phyloP scores from a whole-genome alignment of 2,329 filamentous ascomycete genomes.

The Clathrospora elynae region DNA sequence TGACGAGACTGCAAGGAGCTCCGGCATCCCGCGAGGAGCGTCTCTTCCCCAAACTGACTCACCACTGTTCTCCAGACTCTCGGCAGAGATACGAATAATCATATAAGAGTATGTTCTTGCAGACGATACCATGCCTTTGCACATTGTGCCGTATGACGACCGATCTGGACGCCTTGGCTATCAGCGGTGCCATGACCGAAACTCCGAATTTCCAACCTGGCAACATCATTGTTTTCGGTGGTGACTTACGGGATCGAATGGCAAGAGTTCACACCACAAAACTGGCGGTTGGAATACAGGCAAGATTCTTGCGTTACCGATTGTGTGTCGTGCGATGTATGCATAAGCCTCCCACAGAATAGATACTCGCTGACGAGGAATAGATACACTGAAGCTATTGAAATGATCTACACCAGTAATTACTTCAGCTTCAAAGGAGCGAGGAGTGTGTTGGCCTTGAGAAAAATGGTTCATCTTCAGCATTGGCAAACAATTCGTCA shows the following conservation, averaged over 20 bases:
- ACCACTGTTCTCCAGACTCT: neutral
- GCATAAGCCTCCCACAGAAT: neutral
- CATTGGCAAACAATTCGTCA: conserved; percentile 15
- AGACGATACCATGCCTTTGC: neutral
- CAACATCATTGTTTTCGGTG: conserved; percentile 20
- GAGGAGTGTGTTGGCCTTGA: conserved; percentile 4
- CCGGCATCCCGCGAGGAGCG: too few relatives aligned
- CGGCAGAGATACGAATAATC: conserved; percentile 4
- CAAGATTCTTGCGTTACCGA: conserved; percentile 6
- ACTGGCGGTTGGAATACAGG: neutral
- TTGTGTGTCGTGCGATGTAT: conserved; percentile 16
- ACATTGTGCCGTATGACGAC: neutral
- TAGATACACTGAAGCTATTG: conserved; percentile 13
- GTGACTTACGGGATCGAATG: neutral
- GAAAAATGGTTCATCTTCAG: neutral
- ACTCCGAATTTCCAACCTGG: conserved; percentile 12
- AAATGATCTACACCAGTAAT: conserved; percentile 16
- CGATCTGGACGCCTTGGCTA: neutral
- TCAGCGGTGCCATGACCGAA: conserved; percentile 13
- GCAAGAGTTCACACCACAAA: too few relatives aligned
- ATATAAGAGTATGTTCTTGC: conserved; percentile 6
- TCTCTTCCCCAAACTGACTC: too few relatives aligned
- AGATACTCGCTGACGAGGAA: neutral
- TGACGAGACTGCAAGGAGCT: too few relatives aligned
- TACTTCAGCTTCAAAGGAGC: conserved; percentile 16